Evolutionary conservation across 768 basidiomycete genomes (phyloP).

Genomic region (Suillus hirtellus): DNA sequence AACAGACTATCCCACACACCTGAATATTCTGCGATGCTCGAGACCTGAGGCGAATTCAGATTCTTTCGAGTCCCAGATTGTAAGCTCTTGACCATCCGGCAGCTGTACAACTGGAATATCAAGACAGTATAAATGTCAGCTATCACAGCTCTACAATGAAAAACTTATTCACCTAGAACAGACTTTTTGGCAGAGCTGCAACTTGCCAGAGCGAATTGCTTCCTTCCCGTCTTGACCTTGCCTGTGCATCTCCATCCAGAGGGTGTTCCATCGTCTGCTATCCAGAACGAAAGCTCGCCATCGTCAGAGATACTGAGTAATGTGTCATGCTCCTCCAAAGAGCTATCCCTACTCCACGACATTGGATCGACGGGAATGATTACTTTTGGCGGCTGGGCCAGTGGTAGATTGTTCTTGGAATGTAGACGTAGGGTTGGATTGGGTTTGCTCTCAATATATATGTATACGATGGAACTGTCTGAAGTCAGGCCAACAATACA

Average conservation of each 20-base stretch:
- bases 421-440: constrained; percentile 44
- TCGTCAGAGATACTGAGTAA: constrained; percentile 74
- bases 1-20: constrained; percentile 41
- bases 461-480: constrained; percentile 58
- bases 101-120: constrained; percentile 54
- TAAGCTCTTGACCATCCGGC: constrained; percentile 71
- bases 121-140: constrained; percentile 11
- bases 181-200: constrained; percentile 94
- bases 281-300: constrained; percentile 90
- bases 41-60: constrained; percentile 91
- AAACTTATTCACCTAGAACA: constrained; percentile 63
- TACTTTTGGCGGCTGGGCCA: constrained; percentile 45
- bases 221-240: constrained; percentile 69
- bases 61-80: constrained; percentile 95
- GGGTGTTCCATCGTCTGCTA: constrained; percentile 45
- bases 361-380: constrained; percentile 86
- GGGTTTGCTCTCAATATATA: constrained; percentile 42
- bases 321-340: constrained; percentile 63
- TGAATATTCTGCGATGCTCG: constrained; percentile 66
- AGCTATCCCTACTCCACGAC: constrained; percentile 64
- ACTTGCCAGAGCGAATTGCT: constrained; percentile 64
- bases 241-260: constrained; percentile 68
- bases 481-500: constrained; percentile 67
- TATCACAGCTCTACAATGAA: neutral
- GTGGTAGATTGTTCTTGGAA: constrained; percentile 54